Evolutionary conservation across 805 yeast species (phyloP).

Genomic region (Sporopachydermia lactativora): DNA sequence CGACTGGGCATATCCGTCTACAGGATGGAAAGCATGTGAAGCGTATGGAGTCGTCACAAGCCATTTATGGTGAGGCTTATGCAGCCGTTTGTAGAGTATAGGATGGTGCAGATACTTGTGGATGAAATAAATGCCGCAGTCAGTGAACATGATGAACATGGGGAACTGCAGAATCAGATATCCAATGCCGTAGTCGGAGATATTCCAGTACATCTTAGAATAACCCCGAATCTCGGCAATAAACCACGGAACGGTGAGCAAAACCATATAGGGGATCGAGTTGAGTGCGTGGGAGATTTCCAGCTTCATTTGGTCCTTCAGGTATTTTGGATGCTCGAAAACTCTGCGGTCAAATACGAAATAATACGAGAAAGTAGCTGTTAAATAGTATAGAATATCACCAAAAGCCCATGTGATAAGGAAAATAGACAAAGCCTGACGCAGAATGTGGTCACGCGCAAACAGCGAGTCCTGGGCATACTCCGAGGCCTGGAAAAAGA

Average conservation of each 20-base stretch:
- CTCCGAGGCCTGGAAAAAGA: slow-evolving; percentile 38
- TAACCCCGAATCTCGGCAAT: slow-evolving; percentile 70
- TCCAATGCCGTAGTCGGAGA: slow-evolving; percentile 56
- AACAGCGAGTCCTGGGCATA: slow-evolving; percentile 55
- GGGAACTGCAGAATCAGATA: slow-evolving; percentile 58
- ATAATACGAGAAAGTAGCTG: slow-evolving; percentile 64
- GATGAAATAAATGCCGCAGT: slow-evolving; percentile 79
- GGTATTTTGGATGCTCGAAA: slow-evolving; percentile 90
- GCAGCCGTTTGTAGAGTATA: slow-evolving; percentile 65
- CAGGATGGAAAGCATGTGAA: slow-evolving; percentile 96
- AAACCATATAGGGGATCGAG: slow-evolving; percentile 84
- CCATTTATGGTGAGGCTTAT: slow-evolving; percentile 99
- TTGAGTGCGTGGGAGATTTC: slow-evolving; percentile 69
- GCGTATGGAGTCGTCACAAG: slow-evolving; percentile 97
- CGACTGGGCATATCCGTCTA: slow-evolving; percentile 89
- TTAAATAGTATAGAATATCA: slow-evolving; percentile 61
- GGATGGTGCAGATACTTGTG: slow-evolving; percentile 96
- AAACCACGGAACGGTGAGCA: slow-evolving; percentile 83
- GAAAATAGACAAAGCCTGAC: slow-evolving; percentile 59
- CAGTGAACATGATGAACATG: slow-evolving; percentile 80
- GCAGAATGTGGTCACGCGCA: slow-evolving; percentile 53
- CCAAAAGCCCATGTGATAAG: slow-evolving; percentile 71
- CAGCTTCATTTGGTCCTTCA: slow-evolving; percentile 81
- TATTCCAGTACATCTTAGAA: slow-evolving; percentile 60
- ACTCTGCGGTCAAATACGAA: slow-evolving; percentile 78